Base-by-base conservation (phyloP, 495 filamentous ascomycete species). In the Aspergillus saccharolyticus region DNA sequence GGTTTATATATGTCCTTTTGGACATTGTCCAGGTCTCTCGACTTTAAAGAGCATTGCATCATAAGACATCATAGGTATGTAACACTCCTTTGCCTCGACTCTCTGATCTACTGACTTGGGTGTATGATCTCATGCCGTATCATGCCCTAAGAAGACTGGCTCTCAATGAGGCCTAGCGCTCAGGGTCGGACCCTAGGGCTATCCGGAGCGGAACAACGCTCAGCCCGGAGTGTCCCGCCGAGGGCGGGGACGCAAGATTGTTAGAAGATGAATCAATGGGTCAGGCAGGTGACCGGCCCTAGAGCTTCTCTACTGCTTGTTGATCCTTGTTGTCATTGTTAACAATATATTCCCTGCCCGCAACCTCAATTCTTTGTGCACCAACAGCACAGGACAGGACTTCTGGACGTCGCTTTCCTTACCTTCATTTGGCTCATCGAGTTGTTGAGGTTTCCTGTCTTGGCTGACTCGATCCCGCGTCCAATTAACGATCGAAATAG, bases 61-160 rank as follows among this genome's bases (percentile, higher is more conserved):
- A 71, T 68, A 54, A 46, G 63, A 67, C 71, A 75, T 75, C 72
- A 76, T 76, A 65, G 57, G 24, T 66, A 74, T 74, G 72, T 74
- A 59, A 59, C 8, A 6, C 45, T 46, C 5, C 39, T 24, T 52
- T 4, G 21, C 17, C 18, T 42, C 43, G 33, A 52, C 16, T n/a
- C 10, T n/a, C 10, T 9, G 48, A 39, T 39, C 33, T 39, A 28
- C 33, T 14, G 43, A 8, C 33, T 39, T 30, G 25, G 25, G 4
- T 30, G 14, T 39, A 39, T 59, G 56, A 59, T 47, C 42, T 59
- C 56, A 59, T 48, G 22, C 25, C 7, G 2, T 8, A 20, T 39
- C 2, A 30, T 63, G 60, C 68, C 68, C 70, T 71, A 72, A 62
- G 28, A 30, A 5, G 3, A 12, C 17, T 20, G 2, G 18, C 6